These are phyloP conservation scores for Barnettozyma wickerhamii DNA, from an alignment of 805 yeast genomes.

Conservation along the genomic window DNA sequence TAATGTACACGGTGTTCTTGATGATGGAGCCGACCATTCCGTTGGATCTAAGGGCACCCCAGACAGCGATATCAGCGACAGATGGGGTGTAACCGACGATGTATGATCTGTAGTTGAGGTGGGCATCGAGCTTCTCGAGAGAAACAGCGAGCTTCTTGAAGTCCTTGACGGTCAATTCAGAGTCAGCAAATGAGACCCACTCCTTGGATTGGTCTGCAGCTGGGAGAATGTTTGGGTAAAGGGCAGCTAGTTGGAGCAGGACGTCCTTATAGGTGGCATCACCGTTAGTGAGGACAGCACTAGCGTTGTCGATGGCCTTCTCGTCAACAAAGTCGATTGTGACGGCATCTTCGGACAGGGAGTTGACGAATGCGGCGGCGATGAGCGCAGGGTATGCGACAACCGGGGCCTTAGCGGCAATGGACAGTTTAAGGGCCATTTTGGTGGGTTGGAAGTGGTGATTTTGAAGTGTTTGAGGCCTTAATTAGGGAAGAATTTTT, in stretches of 20 bases:
- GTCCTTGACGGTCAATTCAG: conserved; percentile 73
- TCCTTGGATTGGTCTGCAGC: conserved; percentile 38
- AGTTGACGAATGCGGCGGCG: conserved; percentile 73
- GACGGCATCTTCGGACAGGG: conserved; percentile 45
- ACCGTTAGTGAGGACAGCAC: conserved; percentile 34
- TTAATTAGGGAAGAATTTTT: neutral
- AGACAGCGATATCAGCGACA: conserved; percentile 78
- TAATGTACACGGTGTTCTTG: conserved; percentile 78
- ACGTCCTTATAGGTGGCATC: conserved; percentile 34
- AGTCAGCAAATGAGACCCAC: conserved; percentile 67
- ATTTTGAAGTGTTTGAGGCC: too few species aligned
- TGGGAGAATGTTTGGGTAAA: conserved; percentile 43
- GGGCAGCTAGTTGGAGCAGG: conserved; percentile 45
- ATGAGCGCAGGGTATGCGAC: conserved; percentile 76
- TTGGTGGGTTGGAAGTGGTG: too few species aligned
- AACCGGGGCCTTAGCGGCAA: conserved; percentile 84
- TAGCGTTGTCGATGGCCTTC: conserved; percentile 51
- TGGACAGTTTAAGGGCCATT: conserved; percentile 44
- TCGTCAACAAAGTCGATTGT: conserved; percentile 68
- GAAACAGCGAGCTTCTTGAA: conserved; percentile 79
- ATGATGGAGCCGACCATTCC: conserved; percentile 89
- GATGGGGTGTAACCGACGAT: conserved; percentile 63
- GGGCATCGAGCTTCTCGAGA: conserved; percentile 76
- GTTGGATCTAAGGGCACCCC: conserved; percentile 94
- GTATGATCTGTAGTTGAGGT: conserved; percentile 81